Evolutionary conservation across 345 rosid species (phyloP).

Genomic region (Conringia planisiliqua): DNA sequence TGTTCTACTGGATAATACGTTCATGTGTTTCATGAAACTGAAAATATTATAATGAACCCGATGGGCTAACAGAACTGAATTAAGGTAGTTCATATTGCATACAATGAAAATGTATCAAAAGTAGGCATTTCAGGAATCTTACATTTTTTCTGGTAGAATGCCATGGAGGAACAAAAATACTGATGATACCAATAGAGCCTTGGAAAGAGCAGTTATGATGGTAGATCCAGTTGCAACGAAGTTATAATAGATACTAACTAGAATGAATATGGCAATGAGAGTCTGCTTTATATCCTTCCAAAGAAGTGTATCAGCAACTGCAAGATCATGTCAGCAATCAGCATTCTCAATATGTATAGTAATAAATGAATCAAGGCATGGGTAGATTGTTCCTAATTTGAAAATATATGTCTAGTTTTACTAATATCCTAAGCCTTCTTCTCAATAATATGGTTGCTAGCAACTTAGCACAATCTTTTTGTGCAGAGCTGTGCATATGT

Average conservation of each 20-base stretch:
- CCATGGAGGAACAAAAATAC: constrained; percentile 79
- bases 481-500: neutral
- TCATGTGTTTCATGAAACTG: neutral
- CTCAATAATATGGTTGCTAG: constrained; percentile 2
- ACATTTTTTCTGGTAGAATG: constrained; percentile 76
- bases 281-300: constrained; percentile 82
- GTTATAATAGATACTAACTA: constrained; percentile 63
- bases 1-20: neutral
- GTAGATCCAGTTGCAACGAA: constrained; percentile 62
- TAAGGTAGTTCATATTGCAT: neutral
- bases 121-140: constrained; percentile 28
- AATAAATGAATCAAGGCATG: constrained; percentile 8
- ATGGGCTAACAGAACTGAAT: neutral
- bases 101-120: neutral
- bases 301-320: constrained; percentile 88
- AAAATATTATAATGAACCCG: neutral
- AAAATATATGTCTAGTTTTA: neutral
- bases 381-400: neutral
- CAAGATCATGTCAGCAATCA: constrained; percentile 30
- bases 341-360: neutral
- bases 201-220: constrained; percentile 56
- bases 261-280: constrained; percentile 43
- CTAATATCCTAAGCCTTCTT: constrained; percentile 7
- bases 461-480: neutral
- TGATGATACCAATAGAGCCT: constrained; percentile 53